phyloP scores from a whole-genome alignment of 208 protist genomes.

The Trypanosoma lewisi region DNA sequence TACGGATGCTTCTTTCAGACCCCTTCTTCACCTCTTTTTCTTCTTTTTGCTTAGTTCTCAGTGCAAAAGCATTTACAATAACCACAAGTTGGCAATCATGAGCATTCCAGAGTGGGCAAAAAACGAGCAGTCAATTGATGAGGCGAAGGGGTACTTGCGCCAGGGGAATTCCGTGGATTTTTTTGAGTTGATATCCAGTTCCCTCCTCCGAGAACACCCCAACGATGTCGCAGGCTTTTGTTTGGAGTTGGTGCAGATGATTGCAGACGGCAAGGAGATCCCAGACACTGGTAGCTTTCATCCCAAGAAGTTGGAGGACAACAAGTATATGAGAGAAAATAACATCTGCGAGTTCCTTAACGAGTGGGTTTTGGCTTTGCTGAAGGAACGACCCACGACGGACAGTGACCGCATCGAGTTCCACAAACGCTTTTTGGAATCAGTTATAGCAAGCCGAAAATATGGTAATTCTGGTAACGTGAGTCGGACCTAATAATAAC shows the following conservation, averaged over 20 bases:
- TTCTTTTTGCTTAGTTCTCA: slow-evolving; percentile 1
- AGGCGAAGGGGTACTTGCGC: slow-evolving; percentile 84
- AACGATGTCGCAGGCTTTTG: slow-evolving; percentile 45
- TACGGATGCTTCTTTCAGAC: too few species aligned
- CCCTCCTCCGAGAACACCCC: slow-evolving; percentile 69
- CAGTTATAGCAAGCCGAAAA: slow-evolving; percentile 17
- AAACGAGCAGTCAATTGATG: slow-evolving; percentile 79
- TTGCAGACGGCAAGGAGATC: slow-evolving; percentile 58
- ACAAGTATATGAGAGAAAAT: slow-evolving; percentile 73
- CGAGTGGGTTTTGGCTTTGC: slow-evolving; percentile 82
- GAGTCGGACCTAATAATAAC: not conserved
- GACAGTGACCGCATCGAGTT: slow-evolving; percentile 75
- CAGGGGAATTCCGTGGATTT: slow-evolving; percentile 83
- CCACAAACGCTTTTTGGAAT: slow-evolving; percentile 77
- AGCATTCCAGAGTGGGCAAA: slow-evolving; percentile 73
- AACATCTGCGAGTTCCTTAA: slow-evolving; percentile 86
- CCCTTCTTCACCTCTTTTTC: slow-evolving; percentile 1
- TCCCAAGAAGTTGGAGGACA: slow-evolving; percentile 67
- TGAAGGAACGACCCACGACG: slow-evolving; percentile 57
- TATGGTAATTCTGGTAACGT: not conserved
- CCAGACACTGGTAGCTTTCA: slow-evolving; percentile 43
- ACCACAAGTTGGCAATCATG: slow-evolving; percentile 14
- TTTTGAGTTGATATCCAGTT: slow-evolving; percentile 83
- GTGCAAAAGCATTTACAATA: slow-evolving; percentile 9
- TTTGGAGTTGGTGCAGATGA: slow-evolving; percentile 63